Evolutionary conservation across 2,329 filamentous ascomycete genomes (phyloP).

Genomic region (Fusarium dlaminii): DNA sequence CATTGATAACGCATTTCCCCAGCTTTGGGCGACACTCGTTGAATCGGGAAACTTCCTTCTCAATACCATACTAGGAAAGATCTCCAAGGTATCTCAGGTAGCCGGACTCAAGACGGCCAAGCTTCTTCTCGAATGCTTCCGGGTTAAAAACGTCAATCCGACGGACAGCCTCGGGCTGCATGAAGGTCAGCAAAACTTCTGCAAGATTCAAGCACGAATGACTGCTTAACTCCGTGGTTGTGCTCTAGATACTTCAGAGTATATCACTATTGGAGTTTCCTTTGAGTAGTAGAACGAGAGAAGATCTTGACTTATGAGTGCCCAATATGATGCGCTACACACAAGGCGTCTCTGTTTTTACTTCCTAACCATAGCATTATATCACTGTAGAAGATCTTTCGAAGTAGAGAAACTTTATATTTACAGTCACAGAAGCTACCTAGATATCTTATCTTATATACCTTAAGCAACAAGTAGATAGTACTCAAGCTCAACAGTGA

Average conservation of each 20-base stretch:
- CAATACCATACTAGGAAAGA: neutral
- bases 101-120: neutral
- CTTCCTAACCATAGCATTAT: neutral
- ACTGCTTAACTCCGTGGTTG: neutral
- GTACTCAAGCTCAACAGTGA: neutral
- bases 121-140: conserved; percentile 6
- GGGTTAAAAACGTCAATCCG: neutral
- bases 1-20: neutral
- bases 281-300: neutral
- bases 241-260: neutral
- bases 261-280: neutral
- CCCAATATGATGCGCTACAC: neutral
- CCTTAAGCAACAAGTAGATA: neutral
- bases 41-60: conserved; percentile 5
- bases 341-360: no score
- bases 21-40: neutral
- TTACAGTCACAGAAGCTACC: no score
- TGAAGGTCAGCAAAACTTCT: neutral
- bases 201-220: neutral
- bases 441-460: neutral
- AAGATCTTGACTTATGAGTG: neutral
- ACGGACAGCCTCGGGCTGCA: neutral
- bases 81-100: conserved; percentile 4
- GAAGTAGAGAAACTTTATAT: neutral
- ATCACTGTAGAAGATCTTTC: neutral